phyloP scores from a whole-genome alignment of 106 monocot genomes.

The Platanthera zijinensis region DNA sequence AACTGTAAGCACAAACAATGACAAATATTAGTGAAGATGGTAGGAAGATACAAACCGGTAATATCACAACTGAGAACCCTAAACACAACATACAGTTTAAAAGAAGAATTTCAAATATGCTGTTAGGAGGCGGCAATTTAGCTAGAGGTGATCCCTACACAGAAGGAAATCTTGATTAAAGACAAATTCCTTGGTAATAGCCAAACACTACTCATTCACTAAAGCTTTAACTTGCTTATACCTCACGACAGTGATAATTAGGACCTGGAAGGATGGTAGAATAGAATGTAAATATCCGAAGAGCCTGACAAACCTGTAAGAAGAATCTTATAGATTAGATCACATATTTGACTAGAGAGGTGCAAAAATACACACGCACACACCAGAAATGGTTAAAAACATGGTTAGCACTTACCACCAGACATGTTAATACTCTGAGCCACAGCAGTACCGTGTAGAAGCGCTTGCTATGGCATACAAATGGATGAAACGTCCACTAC shows the following conservation, averaged over 20 bases:
- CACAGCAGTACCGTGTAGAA: slow-evolving; percentile 83
- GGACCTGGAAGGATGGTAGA: slow-evolving; percentile 97
- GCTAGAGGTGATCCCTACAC: slow-evolving; percentile 78
- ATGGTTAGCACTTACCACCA: slow-evolving; percentile 61
- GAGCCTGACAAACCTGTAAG: slow-evolving; percentile 62
- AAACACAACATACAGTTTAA: too few relatives aligned
- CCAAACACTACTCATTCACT: neutral
- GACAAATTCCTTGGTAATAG: neutral
- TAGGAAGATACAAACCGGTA: too few relatives aligned
- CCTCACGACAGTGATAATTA: slow-evolving; percentile 99
- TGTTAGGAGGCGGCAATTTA: slow-evolving; percentile 52
- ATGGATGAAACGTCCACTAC: slow-evolving; percentile 85
- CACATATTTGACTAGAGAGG: neutral
- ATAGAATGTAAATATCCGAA: slow-evolving; percentile 92
- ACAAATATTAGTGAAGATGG: too few relatives aligned
- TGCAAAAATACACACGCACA: neutral
- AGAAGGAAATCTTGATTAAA: neutral
- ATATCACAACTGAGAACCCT: too few relatives aligned
- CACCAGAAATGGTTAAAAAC: neutral
- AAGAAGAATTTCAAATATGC: slow-evolving; percentile 65
- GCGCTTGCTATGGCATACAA: slow-evolving; percentile 60
- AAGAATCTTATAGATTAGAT: neutral
- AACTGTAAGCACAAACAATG: too few relatives aligned
- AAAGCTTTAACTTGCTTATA: slow-evolving; percentile 6
- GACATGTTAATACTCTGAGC: slow-evolving; percentile 73